A percentile compares a stretch with the other conserved stretches of the same genome.
Evolutionary conservation across 495 filamentous ascomycete species (phyloP).

Genomic region (Aspergillus egyptiacus): DNA sequence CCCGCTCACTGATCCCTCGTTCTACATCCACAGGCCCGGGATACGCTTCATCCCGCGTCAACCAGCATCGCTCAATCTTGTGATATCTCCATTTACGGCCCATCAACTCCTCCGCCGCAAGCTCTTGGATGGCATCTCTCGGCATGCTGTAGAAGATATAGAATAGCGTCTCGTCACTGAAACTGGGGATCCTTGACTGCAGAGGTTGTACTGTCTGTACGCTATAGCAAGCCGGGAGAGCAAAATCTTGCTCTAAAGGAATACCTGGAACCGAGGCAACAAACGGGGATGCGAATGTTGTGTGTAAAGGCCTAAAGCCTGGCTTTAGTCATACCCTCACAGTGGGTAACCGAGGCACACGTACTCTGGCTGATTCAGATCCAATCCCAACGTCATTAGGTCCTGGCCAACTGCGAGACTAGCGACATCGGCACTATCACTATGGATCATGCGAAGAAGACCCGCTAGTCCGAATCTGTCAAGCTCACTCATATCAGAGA

Average conservation of each 20-base stretch:
- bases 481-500: conserved; percentile 69
- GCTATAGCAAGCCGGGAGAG: conserved; percentile 74
- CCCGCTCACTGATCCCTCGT: conserved; percentile 66
- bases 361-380: conserved; percentile 75
- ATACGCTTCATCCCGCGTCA: conserved; percentile 76
- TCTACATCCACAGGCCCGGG: conserved; percentile 57
- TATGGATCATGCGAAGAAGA: conserved; percentile 69
- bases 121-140: conserved; percentile 74
- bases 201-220: conserved; percentile 82
- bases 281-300: conserved; percentile 65
- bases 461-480: conserved; percentile 81
- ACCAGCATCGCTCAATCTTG: conserved; percentile 80
- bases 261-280: conserved; percentile 58
- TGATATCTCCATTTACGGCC: conserved; percentile 90
- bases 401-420: conserved; percentile 73
- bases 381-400: conserved; percentile 67
- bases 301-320: conserved; percentile 49
- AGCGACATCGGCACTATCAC: conserved; percentile 68
- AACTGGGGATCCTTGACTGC: conserved; percentile 68
- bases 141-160: conserved; percentile 94
- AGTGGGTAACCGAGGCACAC: conserved; percentile 19
- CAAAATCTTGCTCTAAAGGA: conserved; percentile 71
- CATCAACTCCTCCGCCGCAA: conserved; percentile 75
- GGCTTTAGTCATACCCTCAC: conserved; percentile 17
- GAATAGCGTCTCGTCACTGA: conserved; percentile 87